Conservation (phyloP, 495 filamentous ascomycete species). For the Xylaria sp. region DNA sequence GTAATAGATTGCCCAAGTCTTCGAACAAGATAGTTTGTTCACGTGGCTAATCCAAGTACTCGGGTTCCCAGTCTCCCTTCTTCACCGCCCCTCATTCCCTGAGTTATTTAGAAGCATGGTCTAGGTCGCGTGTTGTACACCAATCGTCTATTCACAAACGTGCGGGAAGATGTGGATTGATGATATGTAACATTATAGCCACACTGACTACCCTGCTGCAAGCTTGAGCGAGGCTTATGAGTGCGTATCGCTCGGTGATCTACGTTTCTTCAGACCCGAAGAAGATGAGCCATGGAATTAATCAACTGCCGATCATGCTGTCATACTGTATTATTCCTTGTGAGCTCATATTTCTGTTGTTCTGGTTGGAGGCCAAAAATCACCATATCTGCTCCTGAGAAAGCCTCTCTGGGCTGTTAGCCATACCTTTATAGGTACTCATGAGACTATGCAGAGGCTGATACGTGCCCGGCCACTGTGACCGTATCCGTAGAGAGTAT, state of each 20-base stretch:
- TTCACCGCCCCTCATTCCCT: conserved; percentile 10
- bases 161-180: not conserved
- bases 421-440: not conserved
- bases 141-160: not conserved
- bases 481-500: not conserved
- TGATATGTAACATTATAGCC: not conserved
- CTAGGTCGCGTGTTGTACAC: not conserved
- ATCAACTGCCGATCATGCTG: not conserved
- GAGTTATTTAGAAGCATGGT: not conserved
- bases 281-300: not conserved
- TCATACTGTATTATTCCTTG: conserved; percentile 1
- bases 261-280: not conserved
- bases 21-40: not conserved
- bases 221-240: not conserved
- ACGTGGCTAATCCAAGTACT: not conserved
- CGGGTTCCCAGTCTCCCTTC: not conserved
- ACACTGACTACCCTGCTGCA: not conserved
- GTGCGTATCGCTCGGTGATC: not conserved
- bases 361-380: not conserved
- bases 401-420: not conserved
- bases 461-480: not conserved
- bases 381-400: not conserved
- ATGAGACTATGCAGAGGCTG: not conserved
- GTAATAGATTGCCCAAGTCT: conserved; percentile 1
- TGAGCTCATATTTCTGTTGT: not conserved